Evolutionary conservation across 1,139 yeast species (phyloP), one percentile per base, ranked within the genome.

Genomic region (Pichia sp.): DNA sequence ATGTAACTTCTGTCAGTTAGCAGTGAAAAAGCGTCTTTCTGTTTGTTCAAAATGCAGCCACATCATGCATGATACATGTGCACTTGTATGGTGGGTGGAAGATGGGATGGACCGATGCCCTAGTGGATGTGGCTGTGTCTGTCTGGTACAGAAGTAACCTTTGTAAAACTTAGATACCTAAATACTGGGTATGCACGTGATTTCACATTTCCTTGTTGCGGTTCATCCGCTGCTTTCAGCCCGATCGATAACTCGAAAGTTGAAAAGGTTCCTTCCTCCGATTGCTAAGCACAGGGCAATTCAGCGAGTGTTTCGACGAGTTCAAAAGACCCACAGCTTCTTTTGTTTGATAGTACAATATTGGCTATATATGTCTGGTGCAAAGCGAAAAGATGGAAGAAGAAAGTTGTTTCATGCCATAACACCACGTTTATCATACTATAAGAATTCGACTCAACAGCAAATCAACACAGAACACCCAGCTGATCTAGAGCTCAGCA

Each of bases 121-220:
- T 0, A 75, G 86, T 45, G 97, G 96, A 0, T 89, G 97, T 63
- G 96, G 96, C 0, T 89, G 97, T 55, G 52, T 60, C 9, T 86
- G 96, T 60, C 59, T 79, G 38, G 62, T 64, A 5, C 18, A 18
- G 4, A 26, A 6, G 19, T 7, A 45, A 49, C n/a, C n/a, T 23
- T 23, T 23, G 12, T 23, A 9, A 9, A 9, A 23, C 26, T 9
- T 23, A 23, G 10, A 23, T 23, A 23, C 26, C 9, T 23, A 23
- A 9, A 23, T 23, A 23, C 26, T n/a, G n/a, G n/a, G n/a, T n/a
- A n/a, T n/a, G n/a, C n/a, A n/a, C n/a, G n/a, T n/a, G n/a, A n/a
- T n/a, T n/a, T n/a, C n/a, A n/a, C n/a, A n/a, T n/a, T n/a, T n/a
- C n/a, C n/a, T n/a, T n/a, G n/a, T n/a, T n/a, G n/a, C n/a, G n/a